Conservation (phyloP, 176 grass and related monocot genomes). For the Thinopyrum elongatum region DNA sequence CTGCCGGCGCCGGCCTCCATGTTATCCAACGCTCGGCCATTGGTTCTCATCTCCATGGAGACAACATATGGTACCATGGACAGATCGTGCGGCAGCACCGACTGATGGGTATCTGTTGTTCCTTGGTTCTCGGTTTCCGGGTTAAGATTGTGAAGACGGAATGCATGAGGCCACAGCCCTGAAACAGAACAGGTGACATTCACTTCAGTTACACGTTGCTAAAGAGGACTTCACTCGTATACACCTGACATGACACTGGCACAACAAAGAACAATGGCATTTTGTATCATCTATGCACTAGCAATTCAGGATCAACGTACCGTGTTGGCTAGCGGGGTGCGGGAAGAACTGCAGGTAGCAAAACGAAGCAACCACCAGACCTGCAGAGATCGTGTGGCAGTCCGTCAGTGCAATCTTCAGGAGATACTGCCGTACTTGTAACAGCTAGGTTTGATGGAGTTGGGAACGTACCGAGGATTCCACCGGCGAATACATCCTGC, state of each 20-base stretch:
- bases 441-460: neutral
- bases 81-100: neutral
- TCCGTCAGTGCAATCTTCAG: neutral
- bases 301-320: neutral
- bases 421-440: neutral
- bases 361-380: conserved; percentile 33
- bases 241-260: neutral
- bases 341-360: conserved; percentile 52
- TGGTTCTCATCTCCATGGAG: conserved; percentile 21
- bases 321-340: conserved; percentile 21
- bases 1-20: conserved; percentile 23
- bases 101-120: neutral
- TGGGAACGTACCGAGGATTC: conserved; percentile 25
- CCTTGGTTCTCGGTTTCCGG: conserved; percentile 11
- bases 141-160: conserved; percentile 29
- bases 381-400: neutral
- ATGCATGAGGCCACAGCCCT: conserved; percentile 50
- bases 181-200: neutral
- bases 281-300: neutral
- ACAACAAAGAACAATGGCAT: neutral
- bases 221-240: neutral
- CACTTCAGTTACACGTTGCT: neutral
- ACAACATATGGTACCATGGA: neutral
- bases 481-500: conserved; percentile 49
- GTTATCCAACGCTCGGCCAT: conserved; percentile 20